Evolutionary conservation across 148 eudicot genomes (phyloP).

Genomic region (Oxyria digyna): DNA sequence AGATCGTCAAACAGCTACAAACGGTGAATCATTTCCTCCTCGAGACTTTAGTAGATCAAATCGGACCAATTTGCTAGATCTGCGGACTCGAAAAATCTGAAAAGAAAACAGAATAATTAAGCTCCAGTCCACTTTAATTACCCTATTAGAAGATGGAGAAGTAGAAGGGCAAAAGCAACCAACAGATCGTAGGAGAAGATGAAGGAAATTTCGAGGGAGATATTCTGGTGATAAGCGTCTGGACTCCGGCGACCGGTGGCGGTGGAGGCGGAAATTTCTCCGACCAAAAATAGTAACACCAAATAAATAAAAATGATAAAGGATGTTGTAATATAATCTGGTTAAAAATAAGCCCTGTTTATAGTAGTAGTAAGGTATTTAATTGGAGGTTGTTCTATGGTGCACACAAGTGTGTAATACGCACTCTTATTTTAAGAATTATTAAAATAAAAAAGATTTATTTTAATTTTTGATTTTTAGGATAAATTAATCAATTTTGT

Average conservation of each 20-base stretch:
- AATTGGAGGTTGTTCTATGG: slow-evolving; percentile 27
- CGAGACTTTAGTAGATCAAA: slow-evolving; percentile 32
- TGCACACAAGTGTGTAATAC: slow-evolving; percentile 35
- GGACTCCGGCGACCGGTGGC: slow-evolving; percentile 15
- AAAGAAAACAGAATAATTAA: not conserved
- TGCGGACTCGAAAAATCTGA: slow-evolving; percentile 11
- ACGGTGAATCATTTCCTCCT: slow-evolving; percentile 2
- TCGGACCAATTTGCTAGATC: slow-evolving; percentile 14
- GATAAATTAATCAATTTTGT: not conserved
- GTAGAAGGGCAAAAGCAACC: slow-evolving; percentile 8
- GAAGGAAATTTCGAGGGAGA: not conserved
- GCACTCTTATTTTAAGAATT: slow-evolving; percentile 13
- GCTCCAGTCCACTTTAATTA: not conserved
- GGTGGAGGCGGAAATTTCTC: not conserved
- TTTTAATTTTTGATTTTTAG: slow-evolving; percentile 1
- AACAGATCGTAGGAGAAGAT: not conserved
- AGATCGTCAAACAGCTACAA: slow-evolving; percentile 23
- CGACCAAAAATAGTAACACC: slow-evolving; percentile 20
- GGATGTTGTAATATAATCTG: slow-evolving; percentile 28
- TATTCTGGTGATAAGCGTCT: not conserved
- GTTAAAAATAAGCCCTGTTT: slow-evolving; percentile 35
- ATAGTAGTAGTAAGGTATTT: slow-evolving; percentile 27
- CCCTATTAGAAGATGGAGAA: slow-evolving; percentile 9
- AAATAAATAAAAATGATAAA: slow-evolving; percentile 37
- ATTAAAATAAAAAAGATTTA: not conserved